Conservation (phyloP, 2,329 filamentous ascomycete genomes). For the Paradendryphiella salina region DNA sequence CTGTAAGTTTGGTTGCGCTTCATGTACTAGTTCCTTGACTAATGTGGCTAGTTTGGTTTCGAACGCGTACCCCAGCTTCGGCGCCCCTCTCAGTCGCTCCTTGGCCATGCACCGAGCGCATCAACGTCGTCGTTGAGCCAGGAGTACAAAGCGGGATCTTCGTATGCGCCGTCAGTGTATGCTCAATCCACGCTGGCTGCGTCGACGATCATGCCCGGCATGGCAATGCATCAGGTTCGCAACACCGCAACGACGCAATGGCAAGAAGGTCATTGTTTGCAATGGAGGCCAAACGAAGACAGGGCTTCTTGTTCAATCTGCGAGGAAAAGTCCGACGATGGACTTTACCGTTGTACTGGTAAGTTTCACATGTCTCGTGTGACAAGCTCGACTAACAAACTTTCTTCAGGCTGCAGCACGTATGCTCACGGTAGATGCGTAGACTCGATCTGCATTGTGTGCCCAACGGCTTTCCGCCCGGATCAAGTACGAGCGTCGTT, state of each 20-base stretch:
- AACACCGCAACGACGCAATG: constrained; percentile 80
- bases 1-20: constrained; percentile 49
- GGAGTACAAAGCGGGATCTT: constrained; percentile 54
- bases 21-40: constrained; percentile 29
- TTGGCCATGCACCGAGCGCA: constrained; percentile 63
- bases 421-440: constrained; percentile 63
- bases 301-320: constrained; percentile 71
- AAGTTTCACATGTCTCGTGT: constrained; percentile 30
- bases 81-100: constrained; percentile 68
- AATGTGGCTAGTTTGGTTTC: constrained; percentile 64
- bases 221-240: constrained; percentile 75
- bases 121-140: constrained; percentile 67
- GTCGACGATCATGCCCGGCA: constrained; percentile 83
- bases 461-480: constrained; percentile 67
- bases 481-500: constrained; percentile 70
- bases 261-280: constrained; percentile 83
- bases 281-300: constrained; percentile 63
- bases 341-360: constrained; percentile 71
- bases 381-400: constrained; percentile 25
- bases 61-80: constrained; percentile 69
- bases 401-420: constrained; percentile 56
- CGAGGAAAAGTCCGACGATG: constrained; percentile 73
- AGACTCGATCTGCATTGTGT: constrained; percentile 64
- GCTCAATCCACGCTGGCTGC: constrained; percentile 84
- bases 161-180: constrained; percentile 80